phyloP scores from a whole-genome alignment of 2,329 filamentous ascomycete genomes.

The Phoma sp. region DNA sequence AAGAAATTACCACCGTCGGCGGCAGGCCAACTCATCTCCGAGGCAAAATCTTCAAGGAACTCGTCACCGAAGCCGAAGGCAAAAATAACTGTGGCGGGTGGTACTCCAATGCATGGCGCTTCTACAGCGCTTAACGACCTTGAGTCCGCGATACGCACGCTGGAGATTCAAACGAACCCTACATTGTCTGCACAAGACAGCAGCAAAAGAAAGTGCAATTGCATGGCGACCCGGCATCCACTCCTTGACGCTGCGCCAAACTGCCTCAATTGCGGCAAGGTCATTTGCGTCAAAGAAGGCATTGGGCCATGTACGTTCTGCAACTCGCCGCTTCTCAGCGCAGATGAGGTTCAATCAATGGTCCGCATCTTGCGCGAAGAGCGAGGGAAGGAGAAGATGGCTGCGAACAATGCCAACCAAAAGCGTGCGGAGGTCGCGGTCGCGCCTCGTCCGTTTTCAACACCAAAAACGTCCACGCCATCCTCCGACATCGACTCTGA shows the following conservation, averaged over 20 bases:
- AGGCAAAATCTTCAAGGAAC: conserved; percentile 64
- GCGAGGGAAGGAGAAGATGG: conserved; percentile 85
- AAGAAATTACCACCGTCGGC: conserved; percentile 69
- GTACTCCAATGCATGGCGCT: conserved; percentile 80
- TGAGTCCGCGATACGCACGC: conserved; percentile 80
- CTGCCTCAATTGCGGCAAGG: conserved; percentile 90
- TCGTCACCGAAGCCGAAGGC: conserved; percentile 61
- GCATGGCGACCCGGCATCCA: conserved; percentile 85
- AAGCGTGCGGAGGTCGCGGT: conserved; percentile 69
- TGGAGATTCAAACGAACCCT: conserved; percentile 93
- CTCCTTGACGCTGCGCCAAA: conserved; percentile 92
- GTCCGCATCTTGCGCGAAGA: conserved; percentile 83
- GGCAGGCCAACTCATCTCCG: conserved; percentile 81
- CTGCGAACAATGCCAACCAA: conserved; percentile 75
- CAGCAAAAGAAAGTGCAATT: conserved; percentile 76
- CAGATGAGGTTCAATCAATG: conserved; percentile 81
- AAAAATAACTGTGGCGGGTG: conserved; percentile 77
- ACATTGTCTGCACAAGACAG: conserved; percentile 64
- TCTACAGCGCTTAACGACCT: conserved; percentile 73
- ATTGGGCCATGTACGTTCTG: conserved; percentile 95
- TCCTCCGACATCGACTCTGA: conserved; percentile 52
- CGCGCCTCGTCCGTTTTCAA: conserved; percentile 65
- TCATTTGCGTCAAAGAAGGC: conserved; percentile 93
- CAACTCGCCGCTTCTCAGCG: conserved; percentile 72
- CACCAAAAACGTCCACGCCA: conserved; percentile 44